Base-by-base conservation (phyloP, 192 early-diverging fungal genomes). In the Coemansia sp. region DNA sequence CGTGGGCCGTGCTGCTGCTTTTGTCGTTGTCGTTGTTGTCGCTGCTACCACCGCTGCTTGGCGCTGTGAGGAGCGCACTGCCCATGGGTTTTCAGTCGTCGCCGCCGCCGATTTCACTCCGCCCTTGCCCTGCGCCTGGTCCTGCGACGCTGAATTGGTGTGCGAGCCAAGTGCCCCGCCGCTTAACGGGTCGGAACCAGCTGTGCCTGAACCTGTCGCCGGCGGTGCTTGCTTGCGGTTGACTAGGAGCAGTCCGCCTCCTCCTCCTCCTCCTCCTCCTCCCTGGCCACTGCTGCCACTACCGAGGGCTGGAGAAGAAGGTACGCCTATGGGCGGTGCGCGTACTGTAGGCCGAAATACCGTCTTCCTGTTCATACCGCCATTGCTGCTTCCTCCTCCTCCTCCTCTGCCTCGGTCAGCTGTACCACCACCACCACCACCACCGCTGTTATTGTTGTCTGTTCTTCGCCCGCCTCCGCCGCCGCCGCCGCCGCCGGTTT, bases 321-420 rank as follows among this genome's bases (percentile, higher is more conserved):
- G 5, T 29, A 25, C 51, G 12, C 70, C 62, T 36, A 73, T 24
- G 2, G 77, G 72, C 22, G 62, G 58, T 27, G 73, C 71, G 9
- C 72, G 77, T 10, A 80, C 77, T 29, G 72, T 65, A 3, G 77
- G 77, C 14, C 64, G 68, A 10, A 80, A 80, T 9, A 80, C 72
- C 1, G 65, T 22, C 51, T 80, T 80, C 15, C 64, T 74, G 0
- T 62, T 47, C 36, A 38, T 38, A 17, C 38, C 57, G 27, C 53
- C 51, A 17, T 64, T 42, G 51, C 57, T 9, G 47, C 47, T 25
- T 51, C 27, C 24, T 20, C 61, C 24, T 14, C 47, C 51, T 25
- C 12, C 51, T n/a, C 27, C 46, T 12, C 54, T 49, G 32, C 51
- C 43, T 20, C 41, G 46, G 27, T 42, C 60, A 29, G 56, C 72